Base-by-base conservation (phyloP, 2,329 filamentous ascomycete species). In the Scorias spongiosa region DNA sequence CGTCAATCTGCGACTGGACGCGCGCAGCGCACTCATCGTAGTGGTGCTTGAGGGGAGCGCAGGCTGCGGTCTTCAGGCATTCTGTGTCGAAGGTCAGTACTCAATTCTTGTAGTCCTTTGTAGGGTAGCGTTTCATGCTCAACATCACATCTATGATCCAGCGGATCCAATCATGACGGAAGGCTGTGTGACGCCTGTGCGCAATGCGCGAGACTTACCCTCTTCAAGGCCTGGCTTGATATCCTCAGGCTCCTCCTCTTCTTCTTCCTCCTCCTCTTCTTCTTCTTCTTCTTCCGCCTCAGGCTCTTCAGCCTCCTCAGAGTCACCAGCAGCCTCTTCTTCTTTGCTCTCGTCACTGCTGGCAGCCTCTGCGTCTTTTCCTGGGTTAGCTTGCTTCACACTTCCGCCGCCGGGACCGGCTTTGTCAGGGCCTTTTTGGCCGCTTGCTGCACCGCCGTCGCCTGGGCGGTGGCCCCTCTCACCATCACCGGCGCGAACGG, bases 21-120 rank as follows among this genome's bases (percentile, higher is more conserved):
- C 91, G 87, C 77, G 94, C 88, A 57, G 89, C 87, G 66, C 91
- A 98, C 71, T 95, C 86, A 54, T 96, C 89, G 66, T 83, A 96
- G 76, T 98, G 91, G 75, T 96, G 89, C 80, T 96, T 98, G 62
- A 78, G 76, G 47, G 82, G 80, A 49, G 81, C 74, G 70, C 91
- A 98, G 67, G 84, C 72, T 66, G 81, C 75, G 52, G 87, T 87
- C 66, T 89, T 78, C 67, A 78, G 77, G 77, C 91, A 98, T 63
- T 94, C 91, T 96, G 66, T 26, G 20, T 26, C 20, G 20, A 26
- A 26, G 7, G 20, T 26, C 55, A 56, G 32, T 42, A 34, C 17
- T 40, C n/a, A 26, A 42, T 37, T 29, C 28, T 29, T 41, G 40
- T 39, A 17, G 29, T 34, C 30, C 9, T 38, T n/a, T 40, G 14